Evolutionary conservation across 2,329 filamentous ascomycete genomes (phyloP), one percentile per base, ranked within the genome.

Genomic region (Teratosphaeria nubilosa): DNA sequence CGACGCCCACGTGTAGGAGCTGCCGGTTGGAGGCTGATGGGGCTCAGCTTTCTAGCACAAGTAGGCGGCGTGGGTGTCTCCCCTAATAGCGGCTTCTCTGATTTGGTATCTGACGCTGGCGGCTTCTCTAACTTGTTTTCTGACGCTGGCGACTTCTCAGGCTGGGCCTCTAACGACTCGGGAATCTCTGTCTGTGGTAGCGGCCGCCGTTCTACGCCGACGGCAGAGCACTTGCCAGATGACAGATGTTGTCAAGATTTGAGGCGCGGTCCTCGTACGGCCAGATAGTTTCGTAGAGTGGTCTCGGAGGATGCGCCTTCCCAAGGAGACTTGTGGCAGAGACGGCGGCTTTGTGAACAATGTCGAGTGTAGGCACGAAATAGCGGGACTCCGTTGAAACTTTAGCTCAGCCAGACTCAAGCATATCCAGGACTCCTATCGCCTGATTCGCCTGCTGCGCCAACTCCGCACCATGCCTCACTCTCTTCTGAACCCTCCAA

Each of bases 341-440:
- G 11, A 41, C 34, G 5, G 10, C 16, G 27, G 10, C 5, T 41
- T n/a, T 11, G 34, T 16, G 34, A 41, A 16, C 34, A 41, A n/a
- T n/a, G 34, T 11, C 11, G 34, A 14, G 34, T 41, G 34, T 14
- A 14, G 34, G 34, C 16, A 14, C 13, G 13, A 16, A 2, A 41
- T 41, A 2, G 10, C 13, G 2, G 34, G 34, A 14, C 14, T 41
- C 13, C 5, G 5, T 41, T 16, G 5, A 41, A 14, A n/a, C 34
- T 2, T n/a, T 5, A 11, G 13, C 56, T 71, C 65, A 71, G 9
- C 77, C 79, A 56, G 81, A 78, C 67, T 87, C 83, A 63, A 88
- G 74, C 77, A 88, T 87, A 66, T 92, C 89, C 63, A 97, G 75
- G 91, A 97, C 96, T 1, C 92, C 94, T 64, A 82, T 82, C 11